Conservation (phyloP, 1,284 basidiomycete species). For the Meira miltonrushii region DNA sequence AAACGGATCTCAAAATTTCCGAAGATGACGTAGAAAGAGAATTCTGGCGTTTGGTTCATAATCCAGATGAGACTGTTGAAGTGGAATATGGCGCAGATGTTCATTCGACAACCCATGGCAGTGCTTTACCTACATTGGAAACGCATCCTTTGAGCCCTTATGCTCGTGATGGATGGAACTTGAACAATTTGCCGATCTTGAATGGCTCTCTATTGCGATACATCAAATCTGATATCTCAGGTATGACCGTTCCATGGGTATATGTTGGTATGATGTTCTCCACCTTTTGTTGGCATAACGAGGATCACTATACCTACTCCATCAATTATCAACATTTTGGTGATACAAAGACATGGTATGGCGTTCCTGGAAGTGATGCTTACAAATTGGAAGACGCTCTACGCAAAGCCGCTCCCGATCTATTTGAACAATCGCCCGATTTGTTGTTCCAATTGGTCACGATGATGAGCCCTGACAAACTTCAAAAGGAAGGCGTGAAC, state of each 20-base stretch:
- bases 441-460: conserved; percentile 96
- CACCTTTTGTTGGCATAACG: conserved; percentile 99
- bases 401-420: conserved; percentile 86
- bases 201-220: conserved; percentile 77
- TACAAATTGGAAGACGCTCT: conserved; percentile 96
- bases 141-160: conserved; percentile 81
- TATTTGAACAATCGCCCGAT: conserved; percentile 97
- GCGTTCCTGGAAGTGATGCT: conserved; percentile 86
- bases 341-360: conserved; percentile 99
- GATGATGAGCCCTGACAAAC: conserved; percentile 87
- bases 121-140: conserved; percentile 90
- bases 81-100: conserved; percentile 98
- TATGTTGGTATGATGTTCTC: conserved; percentile 99
- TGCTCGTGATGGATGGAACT: conserved; percentile 89
- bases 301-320: conserved; percentile 94
- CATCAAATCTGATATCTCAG: conserved; percentile 97
- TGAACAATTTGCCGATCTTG: conserved; percentile 92
- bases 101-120: conserved; percentile 94
- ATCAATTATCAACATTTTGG: conserved; percentile 82
- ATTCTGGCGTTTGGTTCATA: conserved; percentile 94
- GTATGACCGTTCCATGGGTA: conserved; percentile 99
- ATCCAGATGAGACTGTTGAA: conserved; percentile 83
- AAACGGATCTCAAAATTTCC: conserved; percentile 61
- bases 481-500: conserved; percentile 82
- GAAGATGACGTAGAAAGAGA: conserved; percentile 90